Evolutionary conservation across 768 basidiomycete genomes (phyloP).

Genomic region (Leccinum imitatum): DNA sequence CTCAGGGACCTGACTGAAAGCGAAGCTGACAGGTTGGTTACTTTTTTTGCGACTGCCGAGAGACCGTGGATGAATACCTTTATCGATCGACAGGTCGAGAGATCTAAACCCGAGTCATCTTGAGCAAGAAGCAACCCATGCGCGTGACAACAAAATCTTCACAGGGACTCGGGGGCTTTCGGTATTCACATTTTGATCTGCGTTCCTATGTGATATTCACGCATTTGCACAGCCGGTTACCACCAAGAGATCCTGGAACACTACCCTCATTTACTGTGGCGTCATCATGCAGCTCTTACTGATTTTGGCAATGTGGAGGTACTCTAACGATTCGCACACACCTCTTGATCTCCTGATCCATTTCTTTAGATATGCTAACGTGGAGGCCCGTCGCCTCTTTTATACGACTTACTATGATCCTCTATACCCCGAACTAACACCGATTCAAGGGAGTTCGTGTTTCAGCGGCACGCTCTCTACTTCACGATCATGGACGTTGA

Average conservation of each 20-base stretch:
- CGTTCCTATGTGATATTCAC: constrained; percentile 8
- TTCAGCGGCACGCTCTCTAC: constrained; percentile 34
- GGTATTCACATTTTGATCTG: constrained; percentile 33
- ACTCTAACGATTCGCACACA: constrained; percentile 16
- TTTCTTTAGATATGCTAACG: constrained; percentile 44
- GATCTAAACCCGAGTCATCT: constrained; percentile 32
- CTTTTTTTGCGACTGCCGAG: constrained; percentile 2
- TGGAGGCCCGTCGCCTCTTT: constrained; percentile 53
- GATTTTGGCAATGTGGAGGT: constrained; percentile 60
- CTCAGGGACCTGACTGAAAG: constrained; percentile 56
- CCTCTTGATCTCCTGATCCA: constrained; percentile 10
- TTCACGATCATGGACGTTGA: constrained; percentile 39
- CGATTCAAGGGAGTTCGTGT: constrained; percentile 37
- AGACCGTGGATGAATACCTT: constrained; percentile 8
- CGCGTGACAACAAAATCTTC: constrained; percentile 36
- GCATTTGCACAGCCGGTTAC: constrained; percentile 17
- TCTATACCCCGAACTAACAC: constrained; percentile 69
- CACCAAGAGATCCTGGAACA: constrained; percentile 24
- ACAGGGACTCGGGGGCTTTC: constrained; percentile 37
- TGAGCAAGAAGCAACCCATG: constrained; percentile 45
- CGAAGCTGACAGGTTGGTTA: constrained; percentile 54
- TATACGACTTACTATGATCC: constrained; percentile 78
- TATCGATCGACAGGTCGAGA: constrained; percentile 18
- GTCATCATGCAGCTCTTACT: constrained; percentile 47
- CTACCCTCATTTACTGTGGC: constrained; percentile 35